phyloP scores from a whole-genome alignment of 331 rosid species.

The Telfairia occidentalis region DNA sequence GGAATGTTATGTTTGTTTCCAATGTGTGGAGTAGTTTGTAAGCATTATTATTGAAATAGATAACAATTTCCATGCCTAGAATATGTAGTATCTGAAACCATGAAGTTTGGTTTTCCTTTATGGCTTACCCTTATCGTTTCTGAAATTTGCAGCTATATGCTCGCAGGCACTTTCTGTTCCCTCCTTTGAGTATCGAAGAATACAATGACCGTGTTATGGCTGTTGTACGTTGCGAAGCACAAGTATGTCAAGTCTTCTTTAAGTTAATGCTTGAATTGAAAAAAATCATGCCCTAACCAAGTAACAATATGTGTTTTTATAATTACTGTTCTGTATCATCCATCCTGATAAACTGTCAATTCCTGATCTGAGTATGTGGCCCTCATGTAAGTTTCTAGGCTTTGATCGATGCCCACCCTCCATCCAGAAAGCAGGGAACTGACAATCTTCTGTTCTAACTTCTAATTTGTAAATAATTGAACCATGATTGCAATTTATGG shows the following conservation, averaged over 20 bases:
- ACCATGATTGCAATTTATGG: neutral
- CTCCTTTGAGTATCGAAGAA: constrained; percentile 73
- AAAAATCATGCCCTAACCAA: neutral
- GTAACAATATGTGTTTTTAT: neutral
- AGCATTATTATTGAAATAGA: neutral
- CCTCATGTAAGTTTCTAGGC: neutral
- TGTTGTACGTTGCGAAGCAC: constrained; percentile 96
- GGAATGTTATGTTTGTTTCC: neutral
- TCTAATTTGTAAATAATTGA: neutral
- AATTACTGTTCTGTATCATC: neutral
- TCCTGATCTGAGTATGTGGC: neutral
- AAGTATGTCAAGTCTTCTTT: constrained; percentile 36
- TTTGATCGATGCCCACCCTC: neutral
- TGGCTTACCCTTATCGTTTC: constrained; percentile 19
- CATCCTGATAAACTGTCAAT: neutral
- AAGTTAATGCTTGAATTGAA: constrained; percentile 10
- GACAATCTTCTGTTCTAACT: neutral
- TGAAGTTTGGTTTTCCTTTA: constrained; percentile 11
- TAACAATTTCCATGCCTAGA: neutral
- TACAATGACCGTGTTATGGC: constrained; percentile 77
- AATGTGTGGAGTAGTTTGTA: neutral
- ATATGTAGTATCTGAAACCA: neutral
- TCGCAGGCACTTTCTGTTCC: constrained; percentile 88
- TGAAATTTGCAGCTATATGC: constrained; percentile 72
- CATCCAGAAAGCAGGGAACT: neutral